phyloP scores from a whole-genome alignment of 2,329 filamentous ascomycete species.

The Zymoseptoria crescenta region DNA sequence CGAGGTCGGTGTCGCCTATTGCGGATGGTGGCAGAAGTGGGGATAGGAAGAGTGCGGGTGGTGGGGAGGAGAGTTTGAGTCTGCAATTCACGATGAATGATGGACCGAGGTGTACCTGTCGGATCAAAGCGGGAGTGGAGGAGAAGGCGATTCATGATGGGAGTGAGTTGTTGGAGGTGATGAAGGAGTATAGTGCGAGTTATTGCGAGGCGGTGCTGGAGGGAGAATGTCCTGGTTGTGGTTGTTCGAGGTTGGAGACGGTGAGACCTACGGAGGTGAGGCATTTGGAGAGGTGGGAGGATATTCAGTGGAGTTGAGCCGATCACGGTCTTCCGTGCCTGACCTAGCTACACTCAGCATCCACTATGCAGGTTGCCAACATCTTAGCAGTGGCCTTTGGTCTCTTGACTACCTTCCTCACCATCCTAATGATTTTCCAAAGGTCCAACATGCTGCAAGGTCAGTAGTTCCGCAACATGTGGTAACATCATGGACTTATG shows the following conservation, averaged over 20 bases:
- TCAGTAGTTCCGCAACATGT: too few relatives aligned
- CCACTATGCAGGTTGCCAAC: too few relatives aligned
- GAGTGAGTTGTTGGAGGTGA: constrained; percentile 13
- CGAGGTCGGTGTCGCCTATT: neutral
- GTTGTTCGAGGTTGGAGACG: constrained; percentile 10
- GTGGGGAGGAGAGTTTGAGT: constrained; percentile 1
- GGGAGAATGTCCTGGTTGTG: constrained; percentile 11
- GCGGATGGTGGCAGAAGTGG: neutral
- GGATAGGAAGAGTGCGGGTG: neutral
- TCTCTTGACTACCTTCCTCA: too few relatives aligned
- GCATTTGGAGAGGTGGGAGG: constrained; percentile 14
- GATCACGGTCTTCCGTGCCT: too few relatives aligned
- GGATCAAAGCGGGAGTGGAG: constrained; percentile 12
- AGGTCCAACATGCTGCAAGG: too few relatives aligned
- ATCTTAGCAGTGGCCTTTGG: too few relatives aligned
- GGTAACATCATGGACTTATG: too few relatives aligned
- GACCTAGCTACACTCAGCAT: too few relatives aligned
- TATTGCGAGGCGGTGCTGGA: constrained; percentile 14
- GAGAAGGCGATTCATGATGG: constrained; percentile 11
- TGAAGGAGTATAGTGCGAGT: constrained; percentile 12
- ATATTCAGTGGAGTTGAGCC: constrained; percentile 3
- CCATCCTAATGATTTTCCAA: too few relatives aligned
- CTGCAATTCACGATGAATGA: constrained; percentile 15
- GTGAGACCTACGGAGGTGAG: constrained; percentile 5
- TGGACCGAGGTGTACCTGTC: constrained; percentile 10